Evolutionary conservation across 495 filamentous ascomycete genomes (phyloP), one percentile per base, ranked within the genome.

Genomic region (Neurospora terricola): DNA sequence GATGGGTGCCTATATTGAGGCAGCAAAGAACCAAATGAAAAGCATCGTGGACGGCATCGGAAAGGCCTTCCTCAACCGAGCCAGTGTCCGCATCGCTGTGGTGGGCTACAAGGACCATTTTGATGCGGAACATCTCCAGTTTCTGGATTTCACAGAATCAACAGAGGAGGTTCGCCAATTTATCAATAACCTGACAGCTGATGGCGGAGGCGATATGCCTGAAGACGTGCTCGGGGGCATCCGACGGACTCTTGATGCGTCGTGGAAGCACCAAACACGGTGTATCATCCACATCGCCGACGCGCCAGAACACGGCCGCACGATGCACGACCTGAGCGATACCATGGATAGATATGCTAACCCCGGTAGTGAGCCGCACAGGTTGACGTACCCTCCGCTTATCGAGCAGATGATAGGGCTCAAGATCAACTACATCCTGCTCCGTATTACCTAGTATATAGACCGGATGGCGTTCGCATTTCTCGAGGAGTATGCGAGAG

Each of bases 201-300:
- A 30, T 30, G 80, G 81, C 27, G 81, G 81, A 59, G 74, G 38
- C 11, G 81, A 81, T 69, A 16, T 34, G 5, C 76, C 81, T 11
- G 81, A 81, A 72, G 81, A 83, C 66, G 81, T 82, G 27, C 80
- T 82, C 10, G 80, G 81, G 5, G 81, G 80, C 5, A 21, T 83
- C 38, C 43, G 70, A 4, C 72, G 78, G 70, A 80, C 81, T 3
- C 48, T 80, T 30, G 78, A 78, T 71, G 75, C 75, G 2, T 72
- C 76, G 0, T 83, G 81, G 81, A 71, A 69, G 36, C 77, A 83
- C 27, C 76, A 79, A 45, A 82, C 81, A 21, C 75, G 81, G 11
- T 81, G 80, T 72, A 82, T 83, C 68, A 79, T 83, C 73, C 81
- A 83, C 73, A 83, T 83, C 69, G 75, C 77, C 45, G 81, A 83